A percentile compares a stretch with the other conserved stretches of the same genome.
phyloP scores from a whole-genome alignment of 352 stramenopile genomes.

The Phytophthora macrochlamydospora region DNA sequence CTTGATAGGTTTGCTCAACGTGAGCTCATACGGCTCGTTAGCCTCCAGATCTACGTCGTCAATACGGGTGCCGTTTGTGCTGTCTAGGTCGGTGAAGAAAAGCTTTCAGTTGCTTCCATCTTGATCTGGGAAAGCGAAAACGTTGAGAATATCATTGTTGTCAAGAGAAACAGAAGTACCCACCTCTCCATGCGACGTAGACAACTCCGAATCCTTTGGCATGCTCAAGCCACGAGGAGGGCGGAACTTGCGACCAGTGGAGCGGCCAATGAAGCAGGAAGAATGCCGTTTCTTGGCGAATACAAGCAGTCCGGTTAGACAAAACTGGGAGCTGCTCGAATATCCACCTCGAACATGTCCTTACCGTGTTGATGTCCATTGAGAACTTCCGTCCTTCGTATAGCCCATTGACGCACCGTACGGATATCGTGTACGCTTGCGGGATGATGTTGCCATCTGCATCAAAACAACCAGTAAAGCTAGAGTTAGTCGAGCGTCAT shows the following conservation, averaged over 20 bases:
- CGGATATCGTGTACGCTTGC: constrained; percentile 49
- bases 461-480: background rate
- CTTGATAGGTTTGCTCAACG: constrained; percentile 44
- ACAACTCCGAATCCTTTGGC: constrained; percentile 80
- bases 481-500: constrained; percentile 5
- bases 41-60: constrained; percentile 57
- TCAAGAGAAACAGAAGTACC: background rate
- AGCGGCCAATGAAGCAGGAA: constrained; percentile 75
- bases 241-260: constrained; percentile 81
- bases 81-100: constrained; percentile 79
- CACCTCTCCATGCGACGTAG: constrained; percentile 84
- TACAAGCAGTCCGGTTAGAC: background rate
- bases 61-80: constrained; percentile 80
- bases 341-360: background rate
- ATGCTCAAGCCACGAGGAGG: constrained; percentile 73
- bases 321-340: background rate
- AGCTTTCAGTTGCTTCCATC: constrained; percentile 62
- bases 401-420: constrained; percentile 55
- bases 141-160: background rate
- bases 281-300: constrained; percentile 45
- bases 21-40: constrained; percentile 55
- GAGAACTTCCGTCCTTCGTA: constrained; percentile 69
- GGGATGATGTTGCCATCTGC: constrained; percentile 29
- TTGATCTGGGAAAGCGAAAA: constrained; percentile 44
- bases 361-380: constrained; percentile 64